These are phyloP conservation scores for Saccharomycopsis fermentans DNA, from an alignment of 805 yeast genomes.

Conservation along the genomic window DNA sequence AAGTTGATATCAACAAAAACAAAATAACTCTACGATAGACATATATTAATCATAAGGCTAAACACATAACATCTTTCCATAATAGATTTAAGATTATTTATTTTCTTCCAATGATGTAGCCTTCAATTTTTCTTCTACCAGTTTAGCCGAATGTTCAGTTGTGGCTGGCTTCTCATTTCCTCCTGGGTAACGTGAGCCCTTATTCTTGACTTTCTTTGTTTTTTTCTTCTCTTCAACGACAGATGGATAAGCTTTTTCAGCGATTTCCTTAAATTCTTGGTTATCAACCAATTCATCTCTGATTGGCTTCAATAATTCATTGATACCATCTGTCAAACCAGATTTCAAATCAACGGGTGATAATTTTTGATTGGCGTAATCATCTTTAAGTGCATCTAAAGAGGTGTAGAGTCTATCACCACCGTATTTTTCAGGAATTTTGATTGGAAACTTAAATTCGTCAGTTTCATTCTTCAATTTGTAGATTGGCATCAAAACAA, in stretches of 20 bases:
- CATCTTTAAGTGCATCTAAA: slow-evolving; percentile 59
- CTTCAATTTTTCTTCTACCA: slow-evolving; percentile 24
- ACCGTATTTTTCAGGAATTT: slow-evolving; percentile 95
- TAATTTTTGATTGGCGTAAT: slow-evolving; percentile 61
- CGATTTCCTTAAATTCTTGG: slow-evolving; percentile 67
- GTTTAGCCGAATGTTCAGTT: slow-evolving; percentile 21
- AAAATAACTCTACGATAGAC: background rate
- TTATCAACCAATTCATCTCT: slow-evolving; percentile 53
- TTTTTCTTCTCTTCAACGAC: slow-evolving; percentile 52
- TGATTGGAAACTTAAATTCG: slow-evolving; percentile 54
- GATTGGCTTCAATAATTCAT: slow-evolving; percentile 73
- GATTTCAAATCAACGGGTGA: slow-evolving; percentile 90
- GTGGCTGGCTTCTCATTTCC: slow-evolving; percentile 25
- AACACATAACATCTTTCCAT: background rate
- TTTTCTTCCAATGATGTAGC: slow-evolving; percentile 16
- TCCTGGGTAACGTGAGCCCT: slow-evolving; percentile 89
- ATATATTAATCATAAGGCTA: background rate
- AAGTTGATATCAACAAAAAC: no score
- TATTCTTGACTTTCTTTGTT: slow-evolving; percentile 66
- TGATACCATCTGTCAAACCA: slow-evolving; percentile 83
- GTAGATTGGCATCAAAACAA: slow-evolving; percentile 77
- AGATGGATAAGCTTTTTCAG: slow-evolving; percentile 75
- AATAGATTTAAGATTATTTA: background rate
- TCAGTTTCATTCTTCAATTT: slow-evolving; percentile 49
- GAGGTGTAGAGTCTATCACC: slow-evolving; percentile 73